A percentile compares a stretch with the other conserved stretches of the same genome.
phyloP scores from a whole-genome alignment of 2,329 filamentous ascomycete genomes.

The Pestalotiopsis sp. region DNA sequence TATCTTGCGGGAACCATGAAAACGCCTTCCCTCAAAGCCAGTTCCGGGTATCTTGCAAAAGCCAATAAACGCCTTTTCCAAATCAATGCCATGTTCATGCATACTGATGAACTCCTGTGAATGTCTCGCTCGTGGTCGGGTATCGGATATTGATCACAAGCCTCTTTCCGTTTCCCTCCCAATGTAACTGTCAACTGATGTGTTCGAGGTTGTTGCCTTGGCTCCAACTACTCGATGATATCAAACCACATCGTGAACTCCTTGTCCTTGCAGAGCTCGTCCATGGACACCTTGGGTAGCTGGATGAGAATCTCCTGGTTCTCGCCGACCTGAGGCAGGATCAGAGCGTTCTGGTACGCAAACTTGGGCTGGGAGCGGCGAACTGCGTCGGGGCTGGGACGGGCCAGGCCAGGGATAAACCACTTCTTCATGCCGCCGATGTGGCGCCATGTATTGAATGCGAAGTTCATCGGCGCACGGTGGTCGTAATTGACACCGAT shows the following conservation, averaged over 20 bases:
- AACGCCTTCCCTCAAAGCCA: too few relatives aligned
- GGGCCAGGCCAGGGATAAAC: neutral
- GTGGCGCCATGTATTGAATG: neutral
- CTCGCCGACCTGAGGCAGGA: neutral
- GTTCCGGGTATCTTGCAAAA: too few relatives aligned
- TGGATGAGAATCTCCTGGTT: neutral
- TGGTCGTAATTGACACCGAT: neutral
- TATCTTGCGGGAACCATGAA: too few relatives aligned
- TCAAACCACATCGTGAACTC: neutral
- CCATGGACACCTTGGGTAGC: neutral
- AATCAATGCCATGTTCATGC: too few relatives aligned
- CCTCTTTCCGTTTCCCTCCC: too few relatives aligned
- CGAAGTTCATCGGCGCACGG: neutral
- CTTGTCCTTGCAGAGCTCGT: neutral
- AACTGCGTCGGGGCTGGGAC: neutral
- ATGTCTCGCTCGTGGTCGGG: too few relatives aligned
- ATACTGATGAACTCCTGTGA: too few relatives aligned
- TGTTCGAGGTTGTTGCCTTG: neutral
- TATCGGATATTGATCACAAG: too few relatives aligned
- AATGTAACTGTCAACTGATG: too few relatives aligned
- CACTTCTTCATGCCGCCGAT: neutral
- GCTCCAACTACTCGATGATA: neutral
- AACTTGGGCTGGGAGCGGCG: neutral
- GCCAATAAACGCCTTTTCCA: too few relatives aligned
- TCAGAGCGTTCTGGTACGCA: neutral